A percentile compares a stretch with the other conserved stretches of the same genome.
These are phyloP conservation scores for Suhomyces bolitotheri DNA, from an alignment of 1,139 yeast genomes.

Conservation along the genomic window DNA sequence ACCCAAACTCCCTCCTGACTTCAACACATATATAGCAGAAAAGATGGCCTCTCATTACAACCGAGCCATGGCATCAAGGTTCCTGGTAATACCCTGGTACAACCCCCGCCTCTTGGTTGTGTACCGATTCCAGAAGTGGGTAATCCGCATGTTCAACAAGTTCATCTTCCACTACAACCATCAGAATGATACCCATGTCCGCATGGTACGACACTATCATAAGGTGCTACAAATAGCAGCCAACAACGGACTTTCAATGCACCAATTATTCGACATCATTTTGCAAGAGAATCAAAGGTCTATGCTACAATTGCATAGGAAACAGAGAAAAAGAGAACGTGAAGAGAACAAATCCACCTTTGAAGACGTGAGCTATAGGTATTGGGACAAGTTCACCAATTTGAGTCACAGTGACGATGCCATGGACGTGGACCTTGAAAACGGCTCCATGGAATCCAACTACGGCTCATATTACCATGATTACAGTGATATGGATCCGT, in stretches of 20 bases:
- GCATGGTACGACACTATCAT: slow-evolving; percentile 25
- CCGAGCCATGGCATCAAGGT: slow-evolving; percentile 18
- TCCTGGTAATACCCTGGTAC: slow-evolving; percentile 26
- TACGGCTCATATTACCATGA: slow-evolving; percentile 26
- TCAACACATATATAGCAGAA: slow-evolving; percentile 28
- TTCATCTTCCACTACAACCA: slow-evolving; percentile 35
- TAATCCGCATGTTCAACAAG: slow-evolving; percentile 38
- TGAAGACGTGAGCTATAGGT: slow-evolving; percentile 31
- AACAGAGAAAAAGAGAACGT: slow-evolving; percentile 6
- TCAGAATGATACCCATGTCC: slow-evolving; percentile 19
- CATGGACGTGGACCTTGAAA: slow-evolving; percentile 32
- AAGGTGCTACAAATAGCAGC: slow-evolving; percentile 27
- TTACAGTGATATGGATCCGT: background rate
- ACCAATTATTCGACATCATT: slow-evolving; percentile 29
- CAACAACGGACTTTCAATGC: slow-evolving; percentile 22
- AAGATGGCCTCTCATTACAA: slow-evolving; percentile 29
- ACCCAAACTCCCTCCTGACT: slow-evolving; percentile 4
- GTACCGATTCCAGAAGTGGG: slow-evolving; percentile 39
- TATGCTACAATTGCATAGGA: slow-evolving; percentile 18
- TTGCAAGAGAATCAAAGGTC: slow-evolving; percentile 31
- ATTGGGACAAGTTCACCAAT: slow-evolving; percentile 33
- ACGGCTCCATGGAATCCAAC: slow-evolving; percentile 20
- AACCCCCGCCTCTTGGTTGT: slow-evolving; percentile 26
- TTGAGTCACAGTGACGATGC: slow-evolving; percentile 15
- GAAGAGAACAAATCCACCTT: slow-evolving; percentile 16